Evolutionary conservation across 306 rosid genomes (phyloP).

Genomic region (Pachyrhizus erosus): DNA sequence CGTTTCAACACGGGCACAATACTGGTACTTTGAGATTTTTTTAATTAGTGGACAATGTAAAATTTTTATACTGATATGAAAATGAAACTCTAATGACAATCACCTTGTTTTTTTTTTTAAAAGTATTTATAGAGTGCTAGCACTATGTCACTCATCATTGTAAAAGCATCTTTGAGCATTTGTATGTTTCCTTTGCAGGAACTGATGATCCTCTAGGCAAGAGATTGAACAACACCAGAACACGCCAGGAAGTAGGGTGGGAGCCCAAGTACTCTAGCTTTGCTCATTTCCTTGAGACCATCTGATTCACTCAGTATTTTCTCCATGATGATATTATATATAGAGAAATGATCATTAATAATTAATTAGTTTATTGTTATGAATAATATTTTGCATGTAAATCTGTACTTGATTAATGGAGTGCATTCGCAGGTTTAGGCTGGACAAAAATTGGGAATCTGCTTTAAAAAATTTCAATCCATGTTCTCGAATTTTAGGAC

Average conservation of each 20-base stretch:
- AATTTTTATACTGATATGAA: too few relatives aligned
- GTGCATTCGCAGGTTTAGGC: not conserved
- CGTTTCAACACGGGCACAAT: too few relatives aligned
- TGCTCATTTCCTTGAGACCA: constrained; percentile 68
- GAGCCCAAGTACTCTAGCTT: constrained; percentile 91
- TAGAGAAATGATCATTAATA: constrained; percentile 34
- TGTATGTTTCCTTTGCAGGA: constrained; percentile 54
- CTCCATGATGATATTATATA: constrained; percentile 42
- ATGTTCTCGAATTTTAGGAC: too few relatives aligned
- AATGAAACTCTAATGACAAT: not conserved
- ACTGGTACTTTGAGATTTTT: too few relatives aligned
- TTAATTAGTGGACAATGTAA: too few relatives aligned
- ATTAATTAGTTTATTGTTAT: not conserved
- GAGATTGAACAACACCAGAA: constrained; percentile 83
- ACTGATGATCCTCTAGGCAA: constrained; percentile 81
- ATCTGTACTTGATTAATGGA: not conserved
- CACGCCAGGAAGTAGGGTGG: constrained; percentile 88
- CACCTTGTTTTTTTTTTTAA: not conserved
- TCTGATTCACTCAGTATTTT: constrained; percentile 43
- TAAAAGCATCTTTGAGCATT: constrained; percentile 7
- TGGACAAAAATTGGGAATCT: not conserved
- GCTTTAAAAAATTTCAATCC: too few relatives aligned
- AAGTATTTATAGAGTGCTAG: not conserved
- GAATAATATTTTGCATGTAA: not conserved
- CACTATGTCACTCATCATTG: not conserved